Base-by-base conservation (phyloP, 2,329 filamentous ascomycete species). In the Dactylellina parvicollis region DNA sequence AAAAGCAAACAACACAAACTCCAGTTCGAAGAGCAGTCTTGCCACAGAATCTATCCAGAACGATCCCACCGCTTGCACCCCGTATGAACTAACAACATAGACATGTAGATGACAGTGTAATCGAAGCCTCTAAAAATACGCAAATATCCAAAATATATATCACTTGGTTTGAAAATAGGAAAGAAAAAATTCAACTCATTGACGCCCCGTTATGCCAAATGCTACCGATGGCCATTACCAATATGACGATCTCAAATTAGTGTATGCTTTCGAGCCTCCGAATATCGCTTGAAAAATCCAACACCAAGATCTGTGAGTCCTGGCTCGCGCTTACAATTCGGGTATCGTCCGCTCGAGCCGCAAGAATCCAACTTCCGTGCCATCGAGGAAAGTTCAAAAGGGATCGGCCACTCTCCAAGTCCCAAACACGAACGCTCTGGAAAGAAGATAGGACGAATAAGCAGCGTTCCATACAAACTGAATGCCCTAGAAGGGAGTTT, bases 301-400 rank as follows among this genome's bases (percentile, higher is more conserved):
- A 89, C 72, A 99, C 90, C 69, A 98, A 83, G 56, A 96, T 92
- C 79, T 96, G 90, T 32, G 93, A 91, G 78, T 97, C 93, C 81
- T 99, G 95, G 54, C 93, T 95, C 0, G 94, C 96, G 77, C 92
- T 95, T 75, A 99, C 91, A 75, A 99, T 95, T 74, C 95, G 88
- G 70, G 94, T 86, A 81, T 98, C 98, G 80, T 99, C 94, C 75
- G 91, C 93, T 85, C 97, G 97, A 56, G 95, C 95, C 75, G 92
- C 93, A 70, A 99, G 83, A 79, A 99, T 96, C 95, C 95, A 99
- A 81, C 92, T 96, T 9, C 90, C 90, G 69, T 96, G 96, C 92
- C 93, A 98, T 76, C 91, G 89, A n/a, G 92, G 91, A 78, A 97
- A 94, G 77, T 92, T 89, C 75, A 96, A 87, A 72, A 94, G 36